phyloP scores from a whole-genome alignment of 106 monocot species.

The Dendrobium catenatum region DNA sequence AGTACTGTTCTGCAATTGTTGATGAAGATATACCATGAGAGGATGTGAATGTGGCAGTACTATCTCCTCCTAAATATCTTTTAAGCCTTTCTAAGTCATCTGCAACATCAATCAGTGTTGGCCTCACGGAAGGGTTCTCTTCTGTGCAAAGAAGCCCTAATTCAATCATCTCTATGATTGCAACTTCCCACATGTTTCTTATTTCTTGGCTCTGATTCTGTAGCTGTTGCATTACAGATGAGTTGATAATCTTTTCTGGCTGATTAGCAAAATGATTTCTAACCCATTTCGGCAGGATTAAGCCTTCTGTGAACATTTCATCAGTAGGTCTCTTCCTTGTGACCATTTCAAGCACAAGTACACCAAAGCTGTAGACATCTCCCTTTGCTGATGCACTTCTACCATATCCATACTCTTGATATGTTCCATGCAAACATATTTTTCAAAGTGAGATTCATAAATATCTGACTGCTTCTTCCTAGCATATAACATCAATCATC shows the following conservation, averaged over 20 bases:
- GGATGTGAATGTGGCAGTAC: conserved; percentile 8
- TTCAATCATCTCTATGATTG: conserved; percentile 31
- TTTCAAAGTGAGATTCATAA: too few species aligned
- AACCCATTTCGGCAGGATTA: conserved; percentile 60
- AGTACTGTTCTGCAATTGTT: conserved; percentile 16
- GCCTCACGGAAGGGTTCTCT: conserved; percentile 27
- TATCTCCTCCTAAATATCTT: conserved; percentile 23
- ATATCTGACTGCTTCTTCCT: too few species aligned
- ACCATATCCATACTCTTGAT: conserved; percentile 79
- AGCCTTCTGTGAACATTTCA: conserved; percentile 43
- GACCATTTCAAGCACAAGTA: conserved; percentile 61
- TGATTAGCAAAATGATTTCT: conserved; percentile 28
- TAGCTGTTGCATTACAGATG: not conserved
- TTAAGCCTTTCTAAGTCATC: conserved; percentile 41
- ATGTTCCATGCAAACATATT: not conserved
- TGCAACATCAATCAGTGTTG: conserved; percentile 53
- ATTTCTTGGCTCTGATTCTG: not conserved
- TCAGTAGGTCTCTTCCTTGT: conserved; percentile 68
- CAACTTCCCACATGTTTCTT: conserved; percentile 13
- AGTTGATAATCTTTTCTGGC: conserved; percentile 23
- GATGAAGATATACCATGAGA: conserved; percentile 33
- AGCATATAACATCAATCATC: too few species aligned
- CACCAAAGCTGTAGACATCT: conserved; percentile 88
- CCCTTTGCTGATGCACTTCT: conserved; percentile 58
- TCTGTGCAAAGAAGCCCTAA: conserved; percentile 37